Base-by-base conservation (phyloP, 805 yeast species). In the Candida krabiensis region DNA sequence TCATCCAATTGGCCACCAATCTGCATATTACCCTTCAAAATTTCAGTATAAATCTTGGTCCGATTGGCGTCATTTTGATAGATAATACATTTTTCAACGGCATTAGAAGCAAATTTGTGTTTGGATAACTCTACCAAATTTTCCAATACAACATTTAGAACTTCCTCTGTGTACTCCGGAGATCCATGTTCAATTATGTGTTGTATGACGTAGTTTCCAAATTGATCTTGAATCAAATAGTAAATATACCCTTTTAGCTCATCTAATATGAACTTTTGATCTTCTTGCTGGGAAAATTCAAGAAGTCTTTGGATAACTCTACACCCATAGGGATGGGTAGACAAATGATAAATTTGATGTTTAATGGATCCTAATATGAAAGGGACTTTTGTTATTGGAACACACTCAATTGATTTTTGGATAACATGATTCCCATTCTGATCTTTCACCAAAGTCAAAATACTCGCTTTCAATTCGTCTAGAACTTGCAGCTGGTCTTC, bases 361-460 rank as follows among this genome's bases (percentile, higher is more conserved):
- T 71, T 75, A 47, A 93, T 72, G 21, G 89, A 77, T 23, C 77
- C 80, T 53, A 88, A 71, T 32, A 93, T 79, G 52, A 88, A 90
- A 25, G 79, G 73, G 40, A 88, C 75, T 30, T 73, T 65, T 17
- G 71, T 77, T 41, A 86, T 78, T 4, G 96, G 93, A 35, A 90
- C 79, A 43, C 78, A 69, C 64, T 93, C 99, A 50, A 93, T 86
- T 1, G 96, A 82, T 60, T 90, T 91, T 66, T 93, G 99, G 47
- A 93, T 85, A 13, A 93, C 99, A 63, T 93, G 99, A 61, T 93
- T 93, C 47, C 98, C 99, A 62, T 93, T 93, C 67, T 91, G 98
- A 62, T 93, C 98, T 58, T 88, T 88, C 43, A 91, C 86, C 62
- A 91, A 76, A 40, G 74, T 73, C 36, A 81, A 55, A 17, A 84